Evolutionary conservation across 176 grass and related monocot species (phyloP).

Genomic region (Aegilops umbellulata): DNA sequence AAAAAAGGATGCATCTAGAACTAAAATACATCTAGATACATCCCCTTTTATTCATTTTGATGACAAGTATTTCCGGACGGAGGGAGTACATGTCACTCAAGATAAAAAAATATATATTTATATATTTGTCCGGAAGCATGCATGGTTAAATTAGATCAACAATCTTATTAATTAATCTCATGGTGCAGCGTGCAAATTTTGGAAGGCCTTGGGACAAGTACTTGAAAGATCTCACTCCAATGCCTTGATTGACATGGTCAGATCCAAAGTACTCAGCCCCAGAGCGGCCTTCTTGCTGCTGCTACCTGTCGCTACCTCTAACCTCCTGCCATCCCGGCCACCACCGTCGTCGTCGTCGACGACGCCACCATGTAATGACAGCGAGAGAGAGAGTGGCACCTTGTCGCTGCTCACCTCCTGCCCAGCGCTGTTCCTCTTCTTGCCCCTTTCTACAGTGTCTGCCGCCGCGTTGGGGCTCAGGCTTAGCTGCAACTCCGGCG

Average conservation of each 20-base stretch:
- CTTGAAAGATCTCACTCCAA: slow-evolving; percentile 99
- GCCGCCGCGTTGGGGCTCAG: slow-evolving; percentile 53
- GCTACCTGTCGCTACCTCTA: slow-evolving; percentile 50
- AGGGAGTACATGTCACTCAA: slow-evolving; percentile 11
- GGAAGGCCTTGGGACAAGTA: slow-evolving; percentile 90
- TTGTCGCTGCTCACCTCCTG: slow-evolving; percentile 48
- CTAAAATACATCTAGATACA: too few relatives aligned
- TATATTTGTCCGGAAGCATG: slow-evolving; percentile 30
- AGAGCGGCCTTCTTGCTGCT: slow-evolving; percentile 67
- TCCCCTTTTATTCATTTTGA: too few relatives aligned
- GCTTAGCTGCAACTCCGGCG: slow-evolving; percentile 70
- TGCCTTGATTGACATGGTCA: slow-evolving; percentile 99
- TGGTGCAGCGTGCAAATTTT: slow-evolving; percentile 55
- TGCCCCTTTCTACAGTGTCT: background rate
- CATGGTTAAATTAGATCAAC: slow-evolving; percentile 52
- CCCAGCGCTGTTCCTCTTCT: slow-evolving; percentile 32
- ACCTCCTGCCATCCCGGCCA: slow-evolving; percentile 14
- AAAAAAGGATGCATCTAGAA: too few relatives aligned
- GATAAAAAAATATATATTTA: slow-evolving; percentile 29
- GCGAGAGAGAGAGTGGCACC: slow-evolving; percentile 53
- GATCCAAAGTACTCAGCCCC: slow-evolving; percentile 99
- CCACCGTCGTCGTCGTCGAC: background rate
- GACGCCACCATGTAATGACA: slow-evolving; percentile 28
- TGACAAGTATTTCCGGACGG: too few relatives aligned
- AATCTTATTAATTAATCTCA: slow-evolving; percentile 53